Percentiles rank a stretch among this genome's conserved stretches.
Conservation (phyloP, 306 rosid genomes). For the Fagus sylvatica region DNA sequence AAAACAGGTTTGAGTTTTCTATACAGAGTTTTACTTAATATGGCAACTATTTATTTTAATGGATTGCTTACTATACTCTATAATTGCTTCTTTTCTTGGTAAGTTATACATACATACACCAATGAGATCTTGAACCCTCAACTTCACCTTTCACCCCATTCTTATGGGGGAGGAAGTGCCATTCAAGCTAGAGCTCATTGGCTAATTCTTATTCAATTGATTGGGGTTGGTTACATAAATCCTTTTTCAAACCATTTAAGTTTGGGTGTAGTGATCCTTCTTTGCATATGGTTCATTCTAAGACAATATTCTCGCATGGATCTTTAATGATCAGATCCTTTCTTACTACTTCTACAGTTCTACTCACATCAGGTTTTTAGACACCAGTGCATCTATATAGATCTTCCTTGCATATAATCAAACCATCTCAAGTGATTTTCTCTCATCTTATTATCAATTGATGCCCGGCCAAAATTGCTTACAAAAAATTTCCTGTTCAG, state of each 20-base stretch:
- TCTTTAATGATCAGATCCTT: neutral
- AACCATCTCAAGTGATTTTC: neutral
- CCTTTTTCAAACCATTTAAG: neutral
- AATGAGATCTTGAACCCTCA: neutral
- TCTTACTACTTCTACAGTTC: neutral
- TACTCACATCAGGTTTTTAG: neutral
- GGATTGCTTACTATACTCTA: conserved; percentile 5
- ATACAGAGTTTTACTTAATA: neutral
- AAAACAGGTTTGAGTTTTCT: conserved; percentile 52
- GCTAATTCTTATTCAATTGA: neutral
- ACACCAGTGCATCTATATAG: neutral
- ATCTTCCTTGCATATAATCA: neutral
- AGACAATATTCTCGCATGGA: neutral
- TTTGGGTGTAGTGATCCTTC: neutral
- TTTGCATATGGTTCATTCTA: neutral
- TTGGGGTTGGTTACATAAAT: no score
- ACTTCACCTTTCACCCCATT: neutral
- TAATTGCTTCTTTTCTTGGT: neutral
- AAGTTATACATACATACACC: no score
- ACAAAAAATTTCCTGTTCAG: no score
- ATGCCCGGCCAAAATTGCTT: neutral
- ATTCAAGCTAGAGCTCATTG: neutral
- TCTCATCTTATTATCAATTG: neutral
- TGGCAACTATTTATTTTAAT: neutral
- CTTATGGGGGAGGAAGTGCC: neutral